These are phyloP conservation scores for Fusarium newnesense DNA, from an alignment of 2,329 filamentous ascomycete genomes.

Conservation along the genomic window DNA sequence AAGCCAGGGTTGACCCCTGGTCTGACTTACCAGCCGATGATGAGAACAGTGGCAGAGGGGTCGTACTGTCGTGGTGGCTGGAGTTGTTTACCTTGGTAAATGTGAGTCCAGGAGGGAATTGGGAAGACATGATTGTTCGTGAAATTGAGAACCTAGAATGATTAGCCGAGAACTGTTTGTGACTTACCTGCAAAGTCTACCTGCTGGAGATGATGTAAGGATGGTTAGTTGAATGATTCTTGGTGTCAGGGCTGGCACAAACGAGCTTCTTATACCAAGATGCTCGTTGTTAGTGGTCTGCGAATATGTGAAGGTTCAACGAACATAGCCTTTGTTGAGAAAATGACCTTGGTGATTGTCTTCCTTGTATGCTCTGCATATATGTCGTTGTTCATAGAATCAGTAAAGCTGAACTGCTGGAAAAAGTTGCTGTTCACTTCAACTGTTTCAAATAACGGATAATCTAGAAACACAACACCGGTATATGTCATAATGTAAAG, in stretches of 20 bases:
- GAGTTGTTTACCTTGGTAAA: not conserved
- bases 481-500: not conserved
- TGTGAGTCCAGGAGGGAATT: not conserved
- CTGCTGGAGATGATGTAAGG: not conserved
- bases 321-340: not conserved
- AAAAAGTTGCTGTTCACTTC: not conserved
- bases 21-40: not conserved
- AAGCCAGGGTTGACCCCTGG: not conserved
- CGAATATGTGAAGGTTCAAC: not conserved
- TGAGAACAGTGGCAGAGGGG: not conserved
- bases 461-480: not conserved
- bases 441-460: not conserved
- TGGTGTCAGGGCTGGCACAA: not conserved
- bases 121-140: slow-evolving; percentile 11
- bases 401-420: not conserved
- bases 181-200: slow-evolving; percentile 9
- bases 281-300: not conserved
- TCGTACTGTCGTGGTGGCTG: not conserved
- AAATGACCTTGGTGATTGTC: not conserved
- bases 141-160: not conserved
- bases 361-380: not conserved
- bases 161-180: not conserved
- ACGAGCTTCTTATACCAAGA: slow-evolving; percentile 1
- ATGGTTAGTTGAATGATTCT: not conserved
- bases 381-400: not conserved